phyloP scores from a whole-genome alignment of 805 yeast genomes.

The Wickerhamiella cacticola region DNA sequence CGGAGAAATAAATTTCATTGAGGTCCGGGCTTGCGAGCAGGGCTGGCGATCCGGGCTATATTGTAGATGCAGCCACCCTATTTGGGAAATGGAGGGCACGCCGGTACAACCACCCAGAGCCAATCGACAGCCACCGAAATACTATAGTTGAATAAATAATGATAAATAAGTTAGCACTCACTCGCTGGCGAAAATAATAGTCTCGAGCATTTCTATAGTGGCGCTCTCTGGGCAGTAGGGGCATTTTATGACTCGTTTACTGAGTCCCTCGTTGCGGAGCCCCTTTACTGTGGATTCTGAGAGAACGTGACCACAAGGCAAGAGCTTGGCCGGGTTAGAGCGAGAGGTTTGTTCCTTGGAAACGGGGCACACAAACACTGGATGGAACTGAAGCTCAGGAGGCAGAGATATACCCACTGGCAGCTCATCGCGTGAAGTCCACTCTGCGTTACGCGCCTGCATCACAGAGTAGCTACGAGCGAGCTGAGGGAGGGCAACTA shows the following conservation, averaged over 20 bases:
- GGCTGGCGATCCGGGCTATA: background rate
- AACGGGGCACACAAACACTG: conserved; percentile 61
- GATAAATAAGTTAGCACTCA: background rate
- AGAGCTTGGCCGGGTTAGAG: conserved; percentile 46
- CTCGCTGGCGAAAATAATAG: background rate
- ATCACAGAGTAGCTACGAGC: conserved; percentile 38
- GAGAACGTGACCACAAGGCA: conserved; percentile 55
- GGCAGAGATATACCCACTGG: conserved; percentile 55
- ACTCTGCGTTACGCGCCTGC: conserved; percentile 33
- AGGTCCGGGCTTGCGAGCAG: background rate
- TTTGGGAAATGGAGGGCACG: background rate
- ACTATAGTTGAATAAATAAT: too few species aligned
- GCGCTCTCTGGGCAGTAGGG: conserved; percentile 50
- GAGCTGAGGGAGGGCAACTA: conserved; percentile 42
- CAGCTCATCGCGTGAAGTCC: conserved; percentile 48
- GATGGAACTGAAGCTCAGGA: conserved; percentile 41
- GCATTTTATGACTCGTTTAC: conserved; percentile 47
- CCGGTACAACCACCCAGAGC: too few species aligned
- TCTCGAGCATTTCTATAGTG: background rate
- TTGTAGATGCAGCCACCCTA: background rate
- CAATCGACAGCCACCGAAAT: too few species aligned
- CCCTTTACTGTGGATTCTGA: conserved; percentile 42
- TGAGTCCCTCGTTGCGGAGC: conserved; percentile 31
- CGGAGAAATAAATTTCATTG: background rate
- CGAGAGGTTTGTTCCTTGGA: conserved; percentile 52